These are phyloP conservation scores for Collybia nuda DNA, from an alignment of 768 basidiomycete genomes.

Conservation along the genomic window DNA sequence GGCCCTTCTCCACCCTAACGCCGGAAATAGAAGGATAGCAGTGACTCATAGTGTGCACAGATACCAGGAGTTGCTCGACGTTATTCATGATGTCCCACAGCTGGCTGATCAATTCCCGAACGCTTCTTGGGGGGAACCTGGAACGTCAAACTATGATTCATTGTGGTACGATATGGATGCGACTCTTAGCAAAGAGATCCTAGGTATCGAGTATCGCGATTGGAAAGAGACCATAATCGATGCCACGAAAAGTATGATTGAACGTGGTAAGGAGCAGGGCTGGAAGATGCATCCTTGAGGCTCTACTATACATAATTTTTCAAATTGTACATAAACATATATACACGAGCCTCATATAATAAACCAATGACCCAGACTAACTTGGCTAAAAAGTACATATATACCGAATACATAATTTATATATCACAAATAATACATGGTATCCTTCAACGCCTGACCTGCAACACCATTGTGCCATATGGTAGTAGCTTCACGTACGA, in stretches of 20 bases:
- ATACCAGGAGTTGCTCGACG: neutral
- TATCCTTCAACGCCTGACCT: slow-evolving; percentile 52
- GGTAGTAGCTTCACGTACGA: slow-evolving; percentile 50
- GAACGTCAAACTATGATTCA: too few relatives aligned
- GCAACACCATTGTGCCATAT: slow-evolving; percentile 60
- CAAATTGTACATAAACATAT: too few relatives aligned
- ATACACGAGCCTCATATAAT: too few relatives aligned
- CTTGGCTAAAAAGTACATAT: too few relatives aligned
- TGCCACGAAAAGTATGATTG: neutral
- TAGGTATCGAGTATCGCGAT: neutral
- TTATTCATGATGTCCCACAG: neutral
- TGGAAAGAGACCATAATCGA: slow-evolving; percentile 1
- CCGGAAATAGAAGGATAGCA: neutral
- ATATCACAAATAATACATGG: slow-evolving; percentile 73
- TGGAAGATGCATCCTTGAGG: neutral
- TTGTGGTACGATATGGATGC: neutral
- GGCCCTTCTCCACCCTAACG: neutral
- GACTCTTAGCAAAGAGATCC: neutral
- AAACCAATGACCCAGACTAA: too few relatives aligned
- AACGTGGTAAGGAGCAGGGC: neutral
- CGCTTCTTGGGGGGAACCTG: neutral
- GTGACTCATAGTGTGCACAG: neutral
- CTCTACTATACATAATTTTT: too few relatives aligned
- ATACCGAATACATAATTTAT: too few relatives aligned
- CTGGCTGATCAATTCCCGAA: neutral